These are phyloP conservation scores for Pelagophyceae sp. DNA, from an alignment of 352 stramenopile species.

Conservation along the genomic window DNA sequence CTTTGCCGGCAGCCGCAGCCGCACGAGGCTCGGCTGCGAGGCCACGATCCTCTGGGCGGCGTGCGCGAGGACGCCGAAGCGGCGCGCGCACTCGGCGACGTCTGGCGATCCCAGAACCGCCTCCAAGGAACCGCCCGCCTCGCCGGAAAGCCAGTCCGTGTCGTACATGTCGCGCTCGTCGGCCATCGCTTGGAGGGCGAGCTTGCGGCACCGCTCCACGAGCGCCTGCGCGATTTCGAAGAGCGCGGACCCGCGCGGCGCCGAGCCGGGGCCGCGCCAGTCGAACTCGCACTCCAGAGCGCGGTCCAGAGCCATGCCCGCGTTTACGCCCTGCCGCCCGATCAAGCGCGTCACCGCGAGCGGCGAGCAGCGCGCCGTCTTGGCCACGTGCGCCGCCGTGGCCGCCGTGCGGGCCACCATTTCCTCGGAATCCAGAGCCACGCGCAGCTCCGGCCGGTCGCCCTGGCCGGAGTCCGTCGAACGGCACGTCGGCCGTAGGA, in stretches of 20 bases:
- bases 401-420: not conserved
- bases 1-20: not conserved
- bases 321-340: not conserved
- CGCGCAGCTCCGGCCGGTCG: not conserved
- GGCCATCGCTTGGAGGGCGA: not conserved
- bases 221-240: not conserved
- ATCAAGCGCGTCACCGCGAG: not conserved
- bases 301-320: not conserved
- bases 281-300: not conserved
- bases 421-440: not conserved
- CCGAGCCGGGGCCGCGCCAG: not conserved
- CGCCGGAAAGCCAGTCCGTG: not conserved
- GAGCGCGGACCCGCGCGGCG: not conserved
- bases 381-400: not conserved
- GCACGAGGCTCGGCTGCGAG: not conserved
- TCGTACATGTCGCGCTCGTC: not conserved
- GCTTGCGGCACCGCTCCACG: not conserved
- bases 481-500: too few relatives aligned
- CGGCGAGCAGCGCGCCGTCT: not conserved
- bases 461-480: not conserved
- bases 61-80: not conserved
- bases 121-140: not conserved
- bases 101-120: not conserved
- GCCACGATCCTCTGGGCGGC: not conserved
- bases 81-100: not conserved